These are phyloP conservation scores for Eucalyptus curtisii DNA, from an alignment of 345 rosid species.

Conservation along the genomic window DNA sequence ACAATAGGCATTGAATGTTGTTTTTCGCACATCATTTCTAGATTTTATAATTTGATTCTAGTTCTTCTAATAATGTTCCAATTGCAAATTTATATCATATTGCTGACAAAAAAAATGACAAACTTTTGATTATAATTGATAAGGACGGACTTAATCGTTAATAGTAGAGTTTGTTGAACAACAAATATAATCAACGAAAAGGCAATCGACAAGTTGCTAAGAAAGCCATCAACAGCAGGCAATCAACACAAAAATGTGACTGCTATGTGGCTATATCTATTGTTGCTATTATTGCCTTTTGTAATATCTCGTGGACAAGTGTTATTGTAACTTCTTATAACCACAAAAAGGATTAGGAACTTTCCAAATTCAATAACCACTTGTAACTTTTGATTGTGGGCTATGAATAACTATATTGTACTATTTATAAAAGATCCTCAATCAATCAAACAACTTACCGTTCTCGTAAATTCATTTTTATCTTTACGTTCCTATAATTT, in stretches of 20 bases:
- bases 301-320: neutral
- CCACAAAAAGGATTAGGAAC: neutral
- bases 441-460: too few species aligned
- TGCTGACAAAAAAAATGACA: neutral
- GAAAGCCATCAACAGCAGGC: neutral
- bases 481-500: neutral
- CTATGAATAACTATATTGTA: too few species aligned
- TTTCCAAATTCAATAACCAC: neutral
- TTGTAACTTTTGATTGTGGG: neutral
- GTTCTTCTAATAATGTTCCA: neutral
- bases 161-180: neutral
- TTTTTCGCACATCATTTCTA: neutral
- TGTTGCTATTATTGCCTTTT: too few species aligned
- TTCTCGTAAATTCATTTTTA: too few species aligned
- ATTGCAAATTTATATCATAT: neutral
- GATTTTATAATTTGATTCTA: neutral
- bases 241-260: neutral
- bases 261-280: neutral
- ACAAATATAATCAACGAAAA: neutral
- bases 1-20: neutral
- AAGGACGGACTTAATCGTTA: fast-evolving
- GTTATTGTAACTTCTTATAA: neutral
- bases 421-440: neutral
- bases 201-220: neutral
- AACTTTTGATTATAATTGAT: neutral